A percentile compares a stretch with the other conserved stretches of the same genome.
Evolutionary conservation across 495 filamentous ascomycete genomes (phyloP).

Genomic region (Pseudoneurospora amorphoporcata): DNA sequence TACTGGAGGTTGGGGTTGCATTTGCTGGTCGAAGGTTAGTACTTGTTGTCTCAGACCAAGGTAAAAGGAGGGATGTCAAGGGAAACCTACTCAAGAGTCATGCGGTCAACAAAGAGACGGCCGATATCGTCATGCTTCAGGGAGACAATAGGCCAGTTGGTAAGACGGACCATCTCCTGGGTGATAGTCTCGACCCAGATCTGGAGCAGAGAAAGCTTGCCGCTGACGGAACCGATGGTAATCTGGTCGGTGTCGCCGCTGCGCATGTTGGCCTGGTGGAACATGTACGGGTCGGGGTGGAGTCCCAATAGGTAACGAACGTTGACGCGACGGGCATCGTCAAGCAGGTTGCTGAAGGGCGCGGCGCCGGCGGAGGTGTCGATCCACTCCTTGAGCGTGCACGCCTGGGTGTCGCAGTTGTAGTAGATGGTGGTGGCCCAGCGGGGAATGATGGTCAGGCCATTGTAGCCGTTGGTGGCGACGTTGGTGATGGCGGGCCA

Average conservation of each 20-base stretch:
- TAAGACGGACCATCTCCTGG: slow-evolving; percentile 47
- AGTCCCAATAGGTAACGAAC: slow-evolving; percentile 46
- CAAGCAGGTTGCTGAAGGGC: slow-evolving; percentile 37
- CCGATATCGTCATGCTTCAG: slow-evolving; percentile 49
- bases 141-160: slow-evolving; percentile 47
- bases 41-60: no score
- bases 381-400: slow-evolving; percentile 51
- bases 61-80: not conserved
- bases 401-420: slow-evolving; percentile 48
- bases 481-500: slow-evolving; percentile 48
- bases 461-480: slow-evolving; percentile 42
- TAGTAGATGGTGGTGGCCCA: slow-evolving; percentile 58
- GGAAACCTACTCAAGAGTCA: slow-evolving; percentile 35
- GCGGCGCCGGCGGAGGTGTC: slow-evolving; percentile 45
- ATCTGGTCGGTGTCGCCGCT: slow-evolving; percentile 35
- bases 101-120: slow-evolving; percentile 38
- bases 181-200: slow-evolving; percentile 51
- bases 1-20: slow-evolving; percentile 43
- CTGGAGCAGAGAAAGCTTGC: slow-evolving; percentile 45
- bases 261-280: slow-evolving; percentile 52
- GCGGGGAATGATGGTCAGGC: slow-evolving; percentile 48
- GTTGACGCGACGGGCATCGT: slow-evolving; percentile 39
- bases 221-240: slow-evolving; percentile 41
- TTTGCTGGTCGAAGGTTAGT: slow-evolving; percentile 5
- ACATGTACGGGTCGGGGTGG: slow-evolving; percentile 40